Conservation (phyloP, 805 yeast species). For the Tetrapisispora namnaoensis region DNA sequence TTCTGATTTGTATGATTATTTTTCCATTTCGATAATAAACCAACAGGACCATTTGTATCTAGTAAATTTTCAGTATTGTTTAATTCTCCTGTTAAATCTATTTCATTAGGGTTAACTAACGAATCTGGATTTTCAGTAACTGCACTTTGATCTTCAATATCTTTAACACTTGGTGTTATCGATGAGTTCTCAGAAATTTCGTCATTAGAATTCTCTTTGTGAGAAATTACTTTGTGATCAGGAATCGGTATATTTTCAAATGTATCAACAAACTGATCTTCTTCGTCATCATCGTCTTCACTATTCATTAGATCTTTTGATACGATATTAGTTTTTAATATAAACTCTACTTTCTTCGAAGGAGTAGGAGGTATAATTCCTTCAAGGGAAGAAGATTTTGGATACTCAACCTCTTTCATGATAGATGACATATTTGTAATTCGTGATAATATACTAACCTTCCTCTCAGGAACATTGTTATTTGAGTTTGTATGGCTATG, state of each 20-base stretch:
- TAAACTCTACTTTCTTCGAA: conserved; percentile 47
- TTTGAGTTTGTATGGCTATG: not conserved
- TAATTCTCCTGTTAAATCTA: not conserved
- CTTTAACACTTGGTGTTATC: not conserved
- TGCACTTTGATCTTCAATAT: not conserved
- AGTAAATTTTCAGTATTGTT: not conserved
- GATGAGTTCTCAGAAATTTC: not conserved
- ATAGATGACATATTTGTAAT: conserved; percentile 17
- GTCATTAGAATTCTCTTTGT: not conserved
- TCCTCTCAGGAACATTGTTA: conserved; percentile 1
- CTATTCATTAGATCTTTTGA: conserved; percentile 8
- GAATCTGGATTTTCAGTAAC: not conserved
- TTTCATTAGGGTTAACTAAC: not conserved
- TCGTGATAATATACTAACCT: conserved; percentile 11
- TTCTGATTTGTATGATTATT: conserved; percentile 20
- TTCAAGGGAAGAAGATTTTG: conserved; percentile 34
- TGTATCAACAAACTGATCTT: not conserved
- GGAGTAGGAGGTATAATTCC: conserved; percentile 59
- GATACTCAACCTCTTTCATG: conserved; percentile 33
- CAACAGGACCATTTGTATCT: conserved; percentile 16
- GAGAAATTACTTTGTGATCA: not conserved
- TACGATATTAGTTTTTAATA: conserved; percentile 24
- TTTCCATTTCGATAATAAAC: conserved; percentile 25
- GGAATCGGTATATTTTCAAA: no score
- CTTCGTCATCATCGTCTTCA: not conserved